Evolutionary conservation across 2,329 filamentous ascomycete species (phyloP), one percentile per base, ranked within the genome.

Genomic region (Cylindrodendrum hubeiense): DNA sequence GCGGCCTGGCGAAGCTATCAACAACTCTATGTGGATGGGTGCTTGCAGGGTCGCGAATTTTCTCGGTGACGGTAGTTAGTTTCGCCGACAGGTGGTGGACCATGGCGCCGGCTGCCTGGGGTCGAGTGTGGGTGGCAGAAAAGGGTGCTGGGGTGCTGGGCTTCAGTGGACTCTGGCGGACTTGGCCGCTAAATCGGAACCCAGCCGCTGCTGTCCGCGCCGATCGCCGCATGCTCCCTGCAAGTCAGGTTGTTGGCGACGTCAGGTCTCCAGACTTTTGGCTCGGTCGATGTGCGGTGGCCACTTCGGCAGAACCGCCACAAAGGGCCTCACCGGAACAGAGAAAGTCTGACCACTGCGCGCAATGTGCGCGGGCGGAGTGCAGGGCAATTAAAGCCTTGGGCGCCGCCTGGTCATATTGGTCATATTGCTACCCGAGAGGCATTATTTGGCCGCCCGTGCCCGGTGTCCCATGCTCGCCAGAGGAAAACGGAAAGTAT

Each of bases 11-110:
- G 54, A 53, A 58, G 59, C 57, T 66, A 47, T 46, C 58, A 39
- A 54, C 22, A 39, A 37, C 21, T 56, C 55, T 26, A 33, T 58
- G 28, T 57, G 60, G 57, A 30, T 47, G 21, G 37, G 33, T 26
- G 59, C 51, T 51, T 22, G 41, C 34, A 44, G 19, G 44, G 50
- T 47, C 52, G 50, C 44, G 59, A 70, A 74, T 68, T 72, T 77
- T 75, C 39, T 58, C 66, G 69, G 68, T 44, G 30, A 51, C 70
- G 74, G 74, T 66, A 64, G 66, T 71, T 76, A 65, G 65, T 76
- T 76, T 75, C 51, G 67, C 74, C 74, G 74, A 71, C 30, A 26
- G n/a, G 67, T 55, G 62, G 26, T 60, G 33, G 22, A 51, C 43
- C n/a, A 26, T 19, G 21, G 17, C 21, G 13, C 21, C 4, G 34